Evolutionary conservation across 148 eudicot genomes (phyloP).

Genomic region (Nepenthes gracilis): DNA sequence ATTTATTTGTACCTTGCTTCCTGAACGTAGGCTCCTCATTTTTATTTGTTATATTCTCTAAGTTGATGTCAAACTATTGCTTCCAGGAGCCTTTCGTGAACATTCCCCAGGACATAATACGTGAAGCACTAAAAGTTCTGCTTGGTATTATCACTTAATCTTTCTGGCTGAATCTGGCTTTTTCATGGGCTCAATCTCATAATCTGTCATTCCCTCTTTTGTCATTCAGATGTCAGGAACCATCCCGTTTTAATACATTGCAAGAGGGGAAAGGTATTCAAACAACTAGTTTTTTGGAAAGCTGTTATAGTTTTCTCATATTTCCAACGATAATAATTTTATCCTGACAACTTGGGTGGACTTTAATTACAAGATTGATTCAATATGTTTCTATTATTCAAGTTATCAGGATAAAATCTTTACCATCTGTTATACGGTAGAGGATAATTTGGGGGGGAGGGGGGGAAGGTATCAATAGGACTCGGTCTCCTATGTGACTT

Average conservation of each 20-base stretch:
- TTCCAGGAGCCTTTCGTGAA: conserved; percentile 81
- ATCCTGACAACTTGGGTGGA: no score
- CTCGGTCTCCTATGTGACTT: no score
- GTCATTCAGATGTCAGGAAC: conserved; percentile 52
- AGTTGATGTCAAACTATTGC: conserved; percentile 1
- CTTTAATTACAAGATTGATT: no score
- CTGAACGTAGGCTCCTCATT: not conserved
- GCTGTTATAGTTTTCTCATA: no score
- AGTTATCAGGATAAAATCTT: no score
- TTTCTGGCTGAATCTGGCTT: not conserved
- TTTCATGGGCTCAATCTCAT: not conserved
- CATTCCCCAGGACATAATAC: conserved; percentile 72
- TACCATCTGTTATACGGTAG: no score
- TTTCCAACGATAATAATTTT: no score
- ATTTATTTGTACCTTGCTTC: not conserved
- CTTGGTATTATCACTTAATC: conserved; percentile 29
- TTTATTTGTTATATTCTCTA: not conserved
- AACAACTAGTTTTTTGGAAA: not conserved
- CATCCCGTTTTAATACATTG: conserved; percentile 86
- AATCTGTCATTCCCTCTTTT: not conserved
- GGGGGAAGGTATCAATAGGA: no score
- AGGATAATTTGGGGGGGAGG: no score
- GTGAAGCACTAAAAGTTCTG: conserved; percentile 60
- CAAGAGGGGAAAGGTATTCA: conserved; percentile 83
- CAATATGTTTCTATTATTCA: no score